phyloP scores from a whole-genome alignment of 2,329 filamentous ascomycete species.

The Paecilomyces variotii region DNA sequence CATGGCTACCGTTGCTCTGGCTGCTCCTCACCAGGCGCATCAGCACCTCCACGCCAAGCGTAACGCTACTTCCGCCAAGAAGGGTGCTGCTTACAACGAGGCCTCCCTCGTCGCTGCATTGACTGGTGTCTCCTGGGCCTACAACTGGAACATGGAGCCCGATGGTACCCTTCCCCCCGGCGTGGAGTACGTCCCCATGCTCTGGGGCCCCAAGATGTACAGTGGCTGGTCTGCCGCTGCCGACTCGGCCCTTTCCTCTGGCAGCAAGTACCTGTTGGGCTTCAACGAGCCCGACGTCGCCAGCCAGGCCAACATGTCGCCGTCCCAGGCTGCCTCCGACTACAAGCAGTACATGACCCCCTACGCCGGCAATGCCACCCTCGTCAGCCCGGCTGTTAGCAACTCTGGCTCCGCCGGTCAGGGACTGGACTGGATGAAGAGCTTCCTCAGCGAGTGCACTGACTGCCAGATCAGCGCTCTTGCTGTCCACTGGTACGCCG shows the following conservation, averaged over 20 bases:
- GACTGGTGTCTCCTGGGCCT: conserved; percentile 32
- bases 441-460: conserved; percentile 31
- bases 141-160: conserved; percentile 35
- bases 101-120: conserved; percentile 25
- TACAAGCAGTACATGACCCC: conserved; percentile 34
- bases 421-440: conserved; percentile 34
- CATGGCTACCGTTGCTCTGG: conserved; percentile 11
- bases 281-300: conserved; percentile 42
- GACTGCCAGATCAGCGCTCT: conserved; percentile 35
- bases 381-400: conserved; percentile 37
- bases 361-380: conserved; percentile 25
- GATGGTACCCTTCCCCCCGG: conserved; percentile 22
- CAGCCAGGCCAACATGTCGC: conserved; percentile 31
- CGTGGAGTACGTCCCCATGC: conserved; percentile 39
- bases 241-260: conserved; percentile 24
- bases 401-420: conserved; percentile 23
- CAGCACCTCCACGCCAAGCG: conserved; percentile 10
- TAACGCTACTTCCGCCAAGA: conserved; percentile 5
- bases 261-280: conserved; percentile 30
- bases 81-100: conserved; percentile 36
- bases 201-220: conserved; percentile 35
- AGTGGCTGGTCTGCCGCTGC: conserved; percentile 26
- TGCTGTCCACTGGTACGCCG: conserved; percentile 39
- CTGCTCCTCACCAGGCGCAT: conserved; percentile 13
- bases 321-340: conserved; percentile 26